Evolutionary conservation across 176 grass and related monocot genomes (phyloP), one percentile per base, ranked within the genome.

Genomic region (Puya raimondii): DNA sequence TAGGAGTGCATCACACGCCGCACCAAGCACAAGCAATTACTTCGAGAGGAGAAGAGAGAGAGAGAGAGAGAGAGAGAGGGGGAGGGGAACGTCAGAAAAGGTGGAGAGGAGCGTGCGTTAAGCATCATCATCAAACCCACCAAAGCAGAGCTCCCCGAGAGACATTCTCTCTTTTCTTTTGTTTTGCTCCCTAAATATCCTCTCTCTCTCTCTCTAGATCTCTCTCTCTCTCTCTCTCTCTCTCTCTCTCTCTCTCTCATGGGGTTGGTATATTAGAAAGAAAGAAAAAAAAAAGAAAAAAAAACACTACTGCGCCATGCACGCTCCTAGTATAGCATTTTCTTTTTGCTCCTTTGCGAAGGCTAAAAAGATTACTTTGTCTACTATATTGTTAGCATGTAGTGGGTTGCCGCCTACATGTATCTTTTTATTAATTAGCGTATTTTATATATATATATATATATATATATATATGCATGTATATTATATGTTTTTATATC

Each of bases 91-190:
- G 56, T 79, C 76, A 69, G 64, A 81, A 73, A 80, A 73, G 64
- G 77, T 3, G 20, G 13, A n/a, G 58, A 67, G 64, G 64, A 68
- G 79, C 79, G 79, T 81, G 79, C 79, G 66, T 72, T 18, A 79
- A 69, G 70, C 64, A 64, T 16, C 63, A 81, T 81, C 50, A 81
- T 81, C 66, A 48, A 81, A 74, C 71, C 58, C 79, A 81, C 79
- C 71, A 81, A 7, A 42, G 33, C 49, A 59, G 33, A 47, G 9
- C 16, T 81, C 71, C 50, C 79, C 33, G 33, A 42, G 79, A 81
- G 79, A 81, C 79, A 81, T 81, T 61, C 56, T 61, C 33, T 80
- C 77, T 78, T 65, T 65, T 14, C 47, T 68, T 69, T 70, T 78
- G 65, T 63, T 67, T 67, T 67, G 65, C 65, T 25, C 70, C 71